phyloP scores from a whole-genome alignment of 768 basidiomycete species.

The Xerocomellus dryophilus region DNA sequence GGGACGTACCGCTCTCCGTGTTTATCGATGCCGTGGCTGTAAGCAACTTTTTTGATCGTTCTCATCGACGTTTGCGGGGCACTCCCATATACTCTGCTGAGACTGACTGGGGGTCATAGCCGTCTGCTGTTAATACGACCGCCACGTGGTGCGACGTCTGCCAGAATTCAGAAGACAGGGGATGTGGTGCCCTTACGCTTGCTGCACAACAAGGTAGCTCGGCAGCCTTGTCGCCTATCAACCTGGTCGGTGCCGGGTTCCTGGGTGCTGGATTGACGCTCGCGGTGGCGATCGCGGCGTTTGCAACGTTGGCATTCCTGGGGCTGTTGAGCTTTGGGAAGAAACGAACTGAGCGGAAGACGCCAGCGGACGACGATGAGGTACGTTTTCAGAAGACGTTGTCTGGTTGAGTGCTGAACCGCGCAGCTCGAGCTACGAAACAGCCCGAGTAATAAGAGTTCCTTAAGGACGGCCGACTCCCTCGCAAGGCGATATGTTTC shows the following conservation, averaged over 20 bases:
- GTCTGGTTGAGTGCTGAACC: slow-evolving; percentile 1
- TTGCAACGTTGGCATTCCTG: slow-evolving; percentile 40
- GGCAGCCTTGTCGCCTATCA: slow-evolving; percentile 40
- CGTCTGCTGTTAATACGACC: slow-evolving; percentile 49
- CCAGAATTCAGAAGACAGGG: slow-evolving; percentile 53
- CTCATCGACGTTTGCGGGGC: neutral
- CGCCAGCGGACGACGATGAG: slow-evolving; percentile 6
- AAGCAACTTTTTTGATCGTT: slow-evolving; percentile 1
- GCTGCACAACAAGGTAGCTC: slow-evolving; percentile 26
- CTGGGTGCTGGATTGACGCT: slow-evolving; percentile 58
- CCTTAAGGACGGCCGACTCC: neutral
- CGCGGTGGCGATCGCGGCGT: slow-evolving; percentile 38
- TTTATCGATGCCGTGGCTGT: slow-evolving; percentile 46
- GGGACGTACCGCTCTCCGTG: slow-evolving; percentile 52
- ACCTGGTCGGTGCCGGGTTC: slow-evolving; percentile 63
- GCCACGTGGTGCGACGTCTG: slow-evolving; percentile 59
- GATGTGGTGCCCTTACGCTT: slow-evolving; percentile 48
- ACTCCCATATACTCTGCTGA: neutral
- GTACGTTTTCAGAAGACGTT: slow-evolving; percentile 12
- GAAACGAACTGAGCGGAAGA: slow-evolving; percentile 3
- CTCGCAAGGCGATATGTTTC: neutral
- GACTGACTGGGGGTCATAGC: slow-evolving; percentile 31
- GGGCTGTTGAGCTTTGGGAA: slow-evolving; percentile 35
- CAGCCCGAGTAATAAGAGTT: slow-evolving; percentile 10
- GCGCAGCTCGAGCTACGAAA: slow-evolving; percentile 24